phyloP scores from a whole-genome alignment of 2,329 filamentous ascomycete species.

The Fusarium burgessii region DNA sequence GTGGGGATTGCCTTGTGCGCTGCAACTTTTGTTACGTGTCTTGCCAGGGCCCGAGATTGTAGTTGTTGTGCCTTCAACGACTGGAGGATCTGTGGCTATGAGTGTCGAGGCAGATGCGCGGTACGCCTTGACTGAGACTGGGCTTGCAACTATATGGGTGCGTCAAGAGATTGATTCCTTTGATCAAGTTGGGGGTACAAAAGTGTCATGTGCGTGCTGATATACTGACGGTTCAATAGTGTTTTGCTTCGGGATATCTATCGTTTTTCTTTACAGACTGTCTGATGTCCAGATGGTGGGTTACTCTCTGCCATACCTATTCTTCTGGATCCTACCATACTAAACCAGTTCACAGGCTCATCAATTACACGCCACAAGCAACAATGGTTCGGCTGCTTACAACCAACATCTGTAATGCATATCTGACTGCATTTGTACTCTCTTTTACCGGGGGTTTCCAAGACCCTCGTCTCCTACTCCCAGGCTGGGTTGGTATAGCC shows the following conservation, averaged over 20 bases:
- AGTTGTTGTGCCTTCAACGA: conserved; percentile 44
- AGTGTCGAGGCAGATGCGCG: conserved; percentile 43
- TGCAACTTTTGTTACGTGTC: conserved; percentile 75
- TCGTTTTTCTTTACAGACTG: conserved; percentile 88
- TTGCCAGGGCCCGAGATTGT: conserved; percentile 56
- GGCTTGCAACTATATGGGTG: conserved; percentile 81
- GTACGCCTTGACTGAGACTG: conserved; percentile 72
- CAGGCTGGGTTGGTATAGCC: conserved; percentile 82
- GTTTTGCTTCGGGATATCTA: conserved; percentile 80
- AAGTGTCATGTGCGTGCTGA: conserved; percentile 19
- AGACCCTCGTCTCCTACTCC: conserved; percentile 77
- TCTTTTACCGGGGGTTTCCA: conserved; percentile 76
- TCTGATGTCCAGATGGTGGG: conserved; percentile 84
- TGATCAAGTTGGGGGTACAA: neutral
- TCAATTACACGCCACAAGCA: conserved; percentile 85
- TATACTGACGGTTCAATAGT: conserved; percentile 59
- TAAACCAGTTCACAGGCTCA: conserved; percentile 67
- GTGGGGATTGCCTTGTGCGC: conserved; percentile 77
- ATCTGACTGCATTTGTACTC: conserved; percentile 78
- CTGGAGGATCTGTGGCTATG: conserved; percentile 34
- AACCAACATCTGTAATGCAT: conserved; percentile 79
- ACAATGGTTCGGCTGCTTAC: conserved; percentile 84
- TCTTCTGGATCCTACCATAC: conserved; percentile 3
- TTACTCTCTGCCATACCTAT: conserved; percentile 17
- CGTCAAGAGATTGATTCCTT: conserved; percentile 49